These are phyloP conservation scores for Podila epigama DNA, from an alignment of 192 early-diverging fungal genomes.

Conservation along the genomic window DNA sequence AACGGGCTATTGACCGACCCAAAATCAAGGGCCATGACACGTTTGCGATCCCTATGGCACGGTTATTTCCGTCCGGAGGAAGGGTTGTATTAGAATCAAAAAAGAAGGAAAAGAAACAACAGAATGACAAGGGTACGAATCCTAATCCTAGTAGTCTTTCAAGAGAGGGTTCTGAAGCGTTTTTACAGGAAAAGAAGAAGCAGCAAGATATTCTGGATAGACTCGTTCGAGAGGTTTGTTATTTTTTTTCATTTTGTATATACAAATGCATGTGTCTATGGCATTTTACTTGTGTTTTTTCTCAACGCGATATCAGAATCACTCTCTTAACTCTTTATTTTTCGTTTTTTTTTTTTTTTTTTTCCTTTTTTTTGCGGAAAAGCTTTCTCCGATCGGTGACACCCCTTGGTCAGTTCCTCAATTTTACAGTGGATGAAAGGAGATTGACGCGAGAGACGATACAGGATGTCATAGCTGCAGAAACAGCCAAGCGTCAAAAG, in stretches of 20 bases:
- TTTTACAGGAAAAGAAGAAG: too few relatives aligned
- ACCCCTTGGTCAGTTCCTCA: slow-evolving; percentile 69
- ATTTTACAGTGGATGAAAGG: slow-evolving; percentile 66
- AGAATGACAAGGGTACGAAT: not conserved
- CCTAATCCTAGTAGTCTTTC: too few relatives aligned
- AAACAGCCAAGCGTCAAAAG: slow-evolving; percentile 13
- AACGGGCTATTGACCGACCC: slow-evolving; percentile 36
- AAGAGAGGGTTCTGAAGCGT: too few relatives aligned
- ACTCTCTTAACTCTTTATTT: too few relatives aligned
- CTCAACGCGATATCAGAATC: too few relatives aligned
- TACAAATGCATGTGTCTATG: too few relatives aligned
- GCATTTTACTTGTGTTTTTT: too few relatives aligned
- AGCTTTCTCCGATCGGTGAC: slow-evolving; percentile 54
- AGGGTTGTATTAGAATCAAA: not conserved
- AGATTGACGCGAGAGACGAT: slow-evolving; percentile 60
- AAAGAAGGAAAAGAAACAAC: not conserved
- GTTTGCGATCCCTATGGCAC: slow-evolving; percentile 41
- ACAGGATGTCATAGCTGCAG: slow-evolving; percentile 53
- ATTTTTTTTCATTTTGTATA: too few relatives aligned
- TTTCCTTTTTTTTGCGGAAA: too few relatives aligned
- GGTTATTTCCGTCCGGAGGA: slow-evolving; percentile 14
- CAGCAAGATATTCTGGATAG: too few relatives aligned
- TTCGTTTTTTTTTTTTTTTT: too few relatives aligned
- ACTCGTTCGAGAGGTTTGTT: too few relatives aligned
- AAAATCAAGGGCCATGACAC: slow-evolving; percentile 45